Conservation (phyloP, 2,329 filamentous ascomycete species). For the Penicillium sp. region DNA sequence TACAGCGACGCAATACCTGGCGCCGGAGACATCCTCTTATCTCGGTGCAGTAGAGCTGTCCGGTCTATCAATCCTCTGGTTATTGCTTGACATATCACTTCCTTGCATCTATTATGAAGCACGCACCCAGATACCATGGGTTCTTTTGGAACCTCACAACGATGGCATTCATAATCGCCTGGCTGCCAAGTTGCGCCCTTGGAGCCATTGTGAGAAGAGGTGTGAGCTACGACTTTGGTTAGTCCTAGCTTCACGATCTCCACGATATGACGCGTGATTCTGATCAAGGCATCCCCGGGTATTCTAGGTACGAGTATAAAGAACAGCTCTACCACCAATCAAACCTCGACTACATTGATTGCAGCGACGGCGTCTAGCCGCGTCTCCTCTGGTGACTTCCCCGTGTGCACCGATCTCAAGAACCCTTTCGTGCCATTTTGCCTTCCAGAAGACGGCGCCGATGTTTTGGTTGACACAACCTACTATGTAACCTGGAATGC, state of each 20-base stretch:
- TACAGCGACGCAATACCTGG: neutral
- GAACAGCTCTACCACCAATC: constrained; percentile 12
- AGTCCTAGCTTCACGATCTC: neutral
- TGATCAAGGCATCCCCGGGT: neutral
- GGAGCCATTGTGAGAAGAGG: constrained; percentile 11
- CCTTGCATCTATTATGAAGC: constrained; percentile 15
- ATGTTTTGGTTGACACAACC: constrained; percentile 42
- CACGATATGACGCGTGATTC: neutral
- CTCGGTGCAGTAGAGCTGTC: neutral
- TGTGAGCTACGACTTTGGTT: constrained; percentile 13
- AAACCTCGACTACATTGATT: constrained; percentile 2
- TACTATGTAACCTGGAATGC: constrained; percentile 48
- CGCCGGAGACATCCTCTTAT: neutral
- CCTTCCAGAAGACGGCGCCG: constrained; percentile 38
- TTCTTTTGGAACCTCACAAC: neutral
- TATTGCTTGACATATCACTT: constrained; percentile 14
- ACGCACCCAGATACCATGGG: neutral
- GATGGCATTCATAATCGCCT: neutral
- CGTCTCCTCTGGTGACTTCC: constrained; percentile 32
- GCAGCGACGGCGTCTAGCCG: constrained; percentile 13
- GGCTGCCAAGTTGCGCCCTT: neutral
- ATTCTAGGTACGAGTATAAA: constrained; percentile 1
- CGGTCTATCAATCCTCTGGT: neutral
- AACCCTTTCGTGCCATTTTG: constrained; percentile 38
- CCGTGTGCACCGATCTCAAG: constrained; percentile 34